Evolutionary conservation across 768 basidiomycete genomes (phyloP).

Genomic region (Gymnopilus dilepis): DNA sequence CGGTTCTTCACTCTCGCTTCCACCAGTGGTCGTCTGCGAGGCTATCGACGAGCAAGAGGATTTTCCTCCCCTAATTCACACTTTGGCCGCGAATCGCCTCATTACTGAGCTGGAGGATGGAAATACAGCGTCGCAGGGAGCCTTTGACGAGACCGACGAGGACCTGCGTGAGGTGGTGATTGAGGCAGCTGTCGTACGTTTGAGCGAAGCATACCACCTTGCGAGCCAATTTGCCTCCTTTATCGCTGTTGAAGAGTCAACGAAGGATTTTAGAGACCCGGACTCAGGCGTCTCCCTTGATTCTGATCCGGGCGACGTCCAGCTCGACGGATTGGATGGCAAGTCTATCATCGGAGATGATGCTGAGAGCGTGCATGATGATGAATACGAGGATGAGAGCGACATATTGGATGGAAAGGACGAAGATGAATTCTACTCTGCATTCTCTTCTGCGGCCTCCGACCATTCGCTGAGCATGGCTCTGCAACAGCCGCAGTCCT

Average conservation of each 20-base stretch:
- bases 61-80: conserved; percentile 10
- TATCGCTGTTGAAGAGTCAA: conserved; percentile 10
- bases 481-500: background rate
- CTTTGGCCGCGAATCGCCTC: conserved; percentile 10
- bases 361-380: background rate
- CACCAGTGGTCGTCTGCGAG: background rate
- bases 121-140: conserved; percentile 6
- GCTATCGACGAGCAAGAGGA: background rate
- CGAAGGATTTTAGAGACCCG: background rate
- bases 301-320: background rate
- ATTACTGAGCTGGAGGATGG: conserved; percentile 16
- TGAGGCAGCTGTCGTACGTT: background rate
- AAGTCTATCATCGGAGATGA: background rate
- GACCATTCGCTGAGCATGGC: background rate
- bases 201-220: conserved; percentile 12
- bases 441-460: background rate
- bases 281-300: background rate
- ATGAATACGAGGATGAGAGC: conserved; percentile 1
- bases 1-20: background rate
- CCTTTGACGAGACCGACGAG: background rate
- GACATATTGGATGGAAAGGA: conserved; percentile 1
- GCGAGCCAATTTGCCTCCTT: conserved; percentile 13
- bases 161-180: conserved; percentile 1
- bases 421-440: conserved; percentile 2
- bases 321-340: background rate